phyloP scores from a whole-genome alignment of 2,329 filamentous ascomycete genomes.

The Cryphonectria parasitica region DNA sequence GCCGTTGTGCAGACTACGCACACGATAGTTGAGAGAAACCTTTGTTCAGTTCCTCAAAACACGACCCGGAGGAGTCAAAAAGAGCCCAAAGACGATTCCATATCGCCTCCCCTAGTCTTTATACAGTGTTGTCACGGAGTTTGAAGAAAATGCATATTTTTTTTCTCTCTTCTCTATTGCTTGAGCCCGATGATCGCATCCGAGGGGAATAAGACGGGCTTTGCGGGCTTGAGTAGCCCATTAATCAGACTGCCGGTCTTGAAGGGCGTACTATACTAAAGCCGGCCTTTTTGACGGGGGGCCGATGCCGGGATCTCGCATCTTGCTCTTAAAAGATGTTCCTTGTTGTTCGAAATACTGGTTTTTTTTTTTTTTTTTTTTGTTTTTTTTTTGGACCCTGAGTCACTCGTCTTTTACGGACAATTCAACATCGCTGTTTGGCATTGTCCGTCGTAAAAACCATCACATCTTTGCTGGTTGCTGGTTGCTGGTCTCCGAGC shows the following conservation, averaged over 20 bases:
- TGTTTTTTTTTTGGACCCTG: too few species aligned
- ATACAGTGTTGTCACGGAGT: background rate
- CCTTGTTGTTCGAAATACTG: too few species aligned
- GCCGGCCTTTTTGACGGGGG: background rate
- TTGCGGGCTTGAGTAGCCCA: background rate
- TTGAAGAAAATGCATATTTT: background rate
- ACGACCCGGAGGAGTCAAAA: background rate
- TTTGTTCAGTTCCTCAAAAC: background rate
- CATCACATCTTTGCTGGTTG: background rate
- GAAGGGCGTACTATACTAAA: constrained; percentile 2
- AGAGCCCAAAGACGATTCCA: background rate
- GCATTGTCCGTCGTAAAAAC: background rate
- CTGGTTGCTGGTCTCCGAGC: too few species aligned
- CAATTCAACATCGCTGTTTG: background rate
- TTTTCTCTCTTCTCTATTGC: background rate
- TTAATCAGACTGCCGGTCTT: background rate
- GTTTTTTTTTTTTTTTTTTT: too few species aligned
- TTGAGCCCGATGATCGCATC: background rate
- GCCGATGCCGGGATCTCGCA: background rate
- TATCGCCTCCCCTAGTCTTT: background rate
- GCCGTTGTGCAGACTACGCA: background rate
- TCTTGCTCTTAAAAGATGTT: background rate
- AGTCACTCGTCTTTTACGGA: background rate
- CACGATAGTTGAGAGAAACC: background rate
- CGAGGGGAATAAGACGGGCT: constrained; percentile 8